Evolutionary conservation across 768 basidiomycete genomes (phyloP).

Genomic region (Terana coerulea): DNA sequence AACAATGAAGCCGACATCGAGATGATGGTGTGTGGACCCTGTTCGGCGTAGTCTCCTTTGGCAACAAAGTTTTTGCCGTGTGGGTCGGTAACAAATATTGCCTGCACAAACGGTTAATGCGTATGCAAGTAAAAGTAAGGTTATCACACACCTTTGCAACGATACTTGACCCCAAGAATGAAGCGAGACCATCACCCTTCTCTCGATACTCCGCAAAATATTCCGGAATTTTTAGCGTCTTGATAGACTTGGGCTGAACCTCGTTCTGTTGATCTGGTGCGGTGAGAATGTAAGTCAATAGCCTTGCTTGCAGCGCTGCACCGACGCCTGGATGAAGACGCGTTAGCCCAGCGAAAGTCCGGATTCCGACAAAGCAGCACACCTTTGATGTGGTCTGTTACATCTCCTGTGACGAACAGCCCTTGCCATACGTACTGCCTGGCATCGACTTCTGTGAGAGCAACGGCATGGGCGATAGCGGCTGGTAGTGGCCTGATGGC

Average conservation of each 20-base stretch:
- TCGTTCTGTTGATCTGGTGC: conserved; percentile 66
- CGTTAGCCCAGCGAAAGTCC: neutral
- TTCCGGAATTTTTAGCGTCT: conserved; percentile 70
- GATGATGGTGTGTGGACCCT: conserved; percentile 71
- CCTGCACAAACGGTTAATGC: conserved; percentile 35
- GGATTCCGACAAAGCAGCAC: conserved; percentile 8
- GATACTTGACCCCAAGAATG: conserved; percentile 80
- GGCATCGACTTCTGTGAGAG: conserved; percentile 56
- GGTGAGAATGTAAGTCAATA: conserved; percentile 57
- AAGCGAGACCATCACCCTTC: conserved; percentile 75
- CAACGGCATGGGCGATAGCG: conserved; percentile 60
- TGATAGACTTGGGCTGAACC: conserved; percentile 63
- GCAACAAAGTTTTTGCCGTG: conserved; percentile 69
- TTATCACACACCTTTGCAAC: conserved; percentile 65
- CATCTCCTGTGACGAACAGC: conserved; percentile 75
- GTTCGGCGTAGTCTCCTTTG: conserved; percentile 71
- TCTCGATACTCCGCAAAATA: conserved; percentile 91
- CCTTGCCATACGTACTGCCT: conserved; percentile 76
- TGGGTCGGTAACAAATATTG: conserved; percentile 64
- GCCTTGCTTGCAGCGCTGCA: conserved; percentile 64
- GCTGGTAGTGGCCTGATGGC: conserved; percentile 50
- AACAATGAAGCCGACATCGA: conserved; percentile 74
- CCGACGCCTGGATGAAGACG: conserved; percentile 27
- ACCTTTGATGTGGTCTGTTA: conserved; percentile 74
- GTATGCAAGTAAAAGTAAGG: conserved; percentile 7